A percentile compares a stretch with the other conserved stretches of the same genome.
These are phyloP conservation scores for Trichoderma oligosporum DNA, from an alignment of 2,329 filamentous ascomycete genomes.

Conservation along the genomic window DNA sequence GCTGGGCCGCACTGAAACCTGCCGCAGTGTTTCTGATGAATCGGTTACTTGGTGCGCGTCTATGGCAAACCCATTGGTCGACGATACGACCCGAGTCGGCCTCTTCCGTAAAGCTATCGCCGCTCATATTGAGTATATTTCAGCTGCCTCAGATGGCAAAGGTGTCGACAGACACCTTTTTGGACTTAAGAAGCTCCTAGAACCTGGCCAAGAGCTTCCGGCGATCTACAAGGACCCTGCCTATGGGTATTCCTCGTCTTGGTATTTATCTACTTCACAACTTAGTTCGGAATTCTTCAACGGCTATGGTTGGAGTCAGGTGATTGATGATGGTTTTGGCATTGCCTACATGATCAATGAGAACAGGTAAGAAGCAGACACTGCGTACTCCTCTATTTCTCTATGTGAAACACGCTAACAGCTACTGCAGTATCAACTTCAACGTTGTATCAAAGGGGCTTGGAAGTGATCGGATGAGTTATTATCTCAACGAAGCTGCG, in stretches of 20 bases:
- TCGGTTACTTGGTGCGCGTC: constrained; percentile 85
- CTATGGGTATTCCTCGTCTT: constrained; percentile 76
- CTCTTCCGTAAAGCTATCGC: constrained; percentile 79
- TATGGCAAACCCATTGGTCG: constrained; percentile 66
- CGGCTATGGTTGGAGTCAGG: constrained; percentile 97
- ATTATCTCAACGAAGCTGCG: constrained; percentile 92
- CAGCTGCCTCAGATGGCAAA: constrained; percentile 82
- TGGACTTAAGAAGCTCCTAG: constrained; percentile 85
- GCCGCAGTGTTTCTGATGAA: constrained; percentile 85
- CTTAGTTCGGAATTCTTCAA: constrained; percentile 97
- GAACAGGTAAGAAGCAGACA: constrained; percentile 61
- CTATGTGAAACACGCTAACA: background rate
- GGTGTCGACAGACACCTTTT: constrained; percentile 97
- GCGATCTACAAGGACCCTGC: constrained; percentile 83
- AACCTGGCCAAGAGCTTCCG: constrained; percentile 75
- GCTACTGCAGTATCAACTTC: constrained; percentile 74
- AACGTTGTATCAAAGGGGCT: constrained; percentile 94
- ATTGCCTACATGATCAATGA: constrained; percentile 99
- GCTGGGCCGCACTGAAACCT: constrained; percentile 93
- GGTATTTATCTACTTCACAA: constrained; percentile 87
- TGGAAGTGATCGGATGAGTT: constrained; percentile 88
- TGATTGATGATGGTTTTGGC: constrained; percentile 91
- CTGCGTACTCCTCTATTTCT: background rate
- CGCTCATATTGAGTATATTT: constrained; percentile 86
- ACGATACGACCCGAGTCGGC: constrained; percentile 63